Base-by-base conservation (phyloP, 371 early-diverging fungal species). In the Mucor plumbeus region DNA sequence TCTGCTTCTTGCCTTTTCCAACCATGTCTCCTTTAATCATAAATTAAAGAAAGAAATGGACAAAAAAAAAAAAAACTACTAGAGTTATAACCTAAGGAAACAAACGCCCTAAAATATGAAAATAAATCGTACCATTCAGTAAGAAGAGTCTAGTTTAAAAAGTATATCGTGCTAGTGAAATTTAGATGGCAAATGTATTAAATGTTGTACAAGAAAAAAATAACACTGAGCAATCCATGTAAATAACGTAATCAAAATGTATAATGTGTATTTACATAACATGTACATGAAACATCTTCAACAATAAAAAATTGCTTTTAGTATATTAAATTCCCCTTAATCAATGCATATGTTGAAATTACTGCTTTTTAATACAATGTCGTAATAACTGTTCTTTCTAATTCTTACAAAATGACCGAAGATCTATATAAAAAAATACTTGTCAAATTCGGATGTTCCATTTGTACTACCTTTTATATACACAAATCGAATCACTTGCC, bases 1-100 rank as follows among this genome's bases (percentile, higher is more conserved):
- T 44, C 44, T 14, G 15, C 19, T 50, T 50, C 35, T 63, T 63
- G 63, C 63, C 63, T 63, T 63, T 63, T 63, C 39, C 17, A 63
- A 34, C n/a, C 38, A n/a, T 40, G 54, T 63, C 63, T 63, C 63
- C 63, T 54, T 63, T 38, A 34, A n/a, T n/a, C 36, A n/a, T n/a
- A 7, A 26, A 26, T 1, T 26, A 26, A 26, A 26, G 26, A 26
- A 26, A n/a, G n/a, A n/a, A n/a, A n/a, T n/a, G n/a, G n/a, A n/a
- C n/a, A n/a, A n/a, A n/a, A n/a, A n/a, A 3, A 26, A 26, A 3
- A 26, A 26, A 26, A 26, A 26, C 26, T 26, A 26, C 26, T 26
- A 26, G 26, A 26, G 26, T 26, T 3, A 26, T 26, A 26, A 26
- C 26, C 26, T 26, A 26, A 26, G 26, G 26, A 26, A 26, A 26